phyloP scores from a whole-genome alignment of 1,284 basidiomycete species.

The Agroathelia rolfsii region DNA sequence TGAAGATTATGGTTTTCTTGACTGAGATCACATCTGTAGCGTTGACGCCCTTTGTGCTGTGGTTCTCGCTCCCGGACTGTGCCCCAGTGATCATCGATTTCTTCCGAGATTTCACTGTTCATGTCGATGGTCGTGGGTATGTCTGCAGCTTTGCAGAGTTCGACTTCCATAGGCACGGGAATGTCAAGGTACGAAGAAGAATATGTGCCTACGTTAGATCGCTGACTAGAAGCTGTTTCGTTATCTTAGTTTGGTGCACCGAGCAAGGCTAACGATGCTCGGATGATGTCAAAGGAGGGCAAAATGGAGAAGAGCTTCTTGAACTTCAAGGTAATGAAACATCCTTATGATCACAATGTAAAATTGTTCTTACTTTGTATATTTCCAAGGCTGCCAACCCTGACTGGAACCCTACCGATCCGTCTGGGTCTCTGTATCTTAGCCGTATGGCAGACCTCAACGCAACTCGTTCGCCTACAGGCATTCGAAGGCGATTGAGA shows the following conservation, averaged over 20 bases:
- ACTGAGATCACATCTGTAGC: conserved; percentile 87
- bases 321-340: conserved; percentile 90
- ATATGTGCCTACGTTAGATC: too few relatives aligned
- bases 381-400: conserved; percentile 78
- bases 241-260: conserved; percentile 77
- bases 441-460: conserved; percentile 70
- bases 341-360: too few relatives aligned
- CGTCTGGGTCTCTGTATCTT: conserved; percentile 77
- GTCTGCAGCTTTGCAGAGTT: conserved; percentile 98
- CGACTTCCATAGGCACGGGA: conserved; percentile 88
- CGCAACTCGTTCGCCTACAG: conserved; percentile 27
- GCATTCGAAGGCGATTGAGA: conserved; percentile 24
- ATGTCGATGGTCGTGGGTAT: conserved; percentile 92
- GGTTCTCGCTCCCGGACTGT: conserved; percentile 83
- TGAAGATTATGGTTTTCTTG: conserved; percentile 81
- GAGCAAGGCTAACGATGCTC: conserved; percentile 51
- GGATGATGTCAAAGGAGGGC: conserved; percentile 77
- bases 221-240: conserved; percentile 6
- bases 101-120: conserved; percentile 93
- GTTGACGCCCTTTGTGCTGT: conserved; percentile 88
- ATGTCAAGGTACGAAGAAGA: conserved; percentile 53
- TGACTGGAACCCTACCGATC: conserved; percentile 87
- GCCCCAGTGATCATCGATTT: conserved; percentile 90
- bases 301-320: conserved; percentile 99
- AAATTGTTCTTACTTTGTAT: too few relatives aligned